Evolutionary conservation across 495 filamentous ascomycete genomes (phyloP), one percentile per base, ranked within the genome.

Genomic region (Melanomma pulvis-pyrius): DNA sequence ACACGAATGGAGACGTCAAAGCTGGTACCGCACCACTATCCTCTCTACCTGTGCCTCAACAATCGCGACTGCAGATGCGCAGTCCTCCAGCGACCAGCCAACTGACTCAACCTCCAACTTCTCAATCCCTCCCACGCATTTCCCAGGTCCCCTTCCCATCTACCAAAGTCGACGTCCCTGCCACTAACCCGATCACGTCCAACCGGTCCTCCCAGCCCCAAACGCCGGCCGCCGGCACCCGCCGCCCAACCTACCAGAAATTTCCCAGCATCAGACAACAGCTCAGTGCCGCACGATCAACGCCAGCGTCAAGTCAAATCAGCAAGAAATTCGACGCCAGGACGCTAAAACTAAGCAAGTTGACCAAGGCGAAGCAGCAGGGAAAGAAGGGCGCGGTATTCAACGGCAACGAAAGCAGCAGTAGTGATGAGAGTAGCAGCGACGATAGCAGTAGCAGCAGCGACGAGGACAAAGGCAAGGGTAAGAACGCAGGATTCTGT

Each of bases 201-300:
- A 11, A 6, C 7, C 25, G 25, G 26, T 54, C 25, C 51, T 39
- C 53, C 32, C 15, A 19, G 15, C 24, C 26, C 41, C 34, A 22
- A 2, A 19, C 53, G 12, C 29, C 30, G 2, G 19, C 9, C 17
- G 28, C 41, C 36, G 39, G 4, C 2, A 6, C 17, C 2, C 53
- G 22, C 32, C 52, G 53, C 13, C 5, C 53, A 26, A 34, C 17
- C 6, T 49, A 51, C 26, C 49, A 48, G 13, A 65, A 50, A 30
- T 68, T 63, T 53, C 51, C 44, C 0, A 68, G 32, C 26, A 22
- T 68, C 29, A 56, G 17, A 2, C 26, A 68, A 47, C 65, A 63
- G 19, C 21, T 63, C 24, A 34, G 6, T n/a, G 41, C 44, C 21
- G 46, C 53, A 15, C 30, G 41, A 34, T 39, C 65, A 1, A 57